These are phyloP conservation scores for Termitomyces bulborhizus DNA, from an alignment of 768 basidiomycete species.

Conservation along the genomic window DNA sequence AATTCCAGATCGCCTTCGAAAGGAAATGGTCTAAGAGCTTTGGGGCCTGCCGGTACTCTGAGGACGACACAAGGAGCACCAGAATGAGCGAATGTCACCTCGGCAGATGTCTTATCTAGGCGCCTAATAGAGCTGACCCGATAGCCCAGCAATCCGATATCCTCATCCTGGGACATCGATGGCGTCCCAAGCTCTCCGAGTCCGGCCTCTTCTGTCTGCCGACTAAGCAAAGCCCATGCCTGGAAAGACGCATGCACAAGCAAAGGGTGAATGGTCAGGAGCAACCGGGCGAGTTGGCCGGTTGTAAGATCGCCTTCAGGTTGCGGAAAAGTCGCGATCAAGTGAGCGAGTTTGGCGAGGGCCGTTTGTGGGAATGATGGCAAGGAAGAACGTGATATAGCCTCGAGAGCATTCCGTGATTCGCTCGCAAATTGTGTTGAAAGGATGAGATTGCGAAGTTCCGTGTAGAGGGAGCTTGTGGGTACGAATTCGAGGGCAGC, in stretches of 20 bases:
- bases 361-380: constrained; percentile 65
- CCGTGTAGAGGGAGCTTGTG: constrained; percentile 27
- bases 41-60: constrained; percentile 45
- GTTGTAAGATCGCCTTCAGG: constrained; percentile 30
- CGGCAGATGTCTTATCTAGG: constrained; percentile 30
- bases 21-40: constrained; percentile 39
- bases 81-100: constrained; percentile 35
- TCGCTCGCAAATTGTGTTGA: constrained; percentile 62
- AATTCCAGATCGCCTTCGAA: constrained; percentile 34
- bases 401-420: constrained; percentile 45
- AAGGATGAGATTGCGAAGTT: constrained; percentile 50
- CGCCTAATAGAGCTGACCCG: constrained; percentile 33
- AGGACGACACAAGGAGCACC: constrained; percentile 22
- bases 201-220: constrained; percentile 48
- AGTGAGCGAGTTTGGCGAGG: constrained; percentile 39
- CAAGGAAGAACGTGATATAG: constrained; percentile 44
- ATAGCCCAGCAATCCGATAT: constrained; percentile 50
- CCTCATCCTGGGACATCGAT: constrained; percentile 31
- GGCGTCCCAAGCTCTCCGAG: constrained; percentile 50
- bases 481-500: constrained; percentile 1
- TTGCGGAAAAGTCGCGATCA: constrained; percentile 45
- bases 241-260: constrained; percentile 51
- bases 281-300: constrained; percentile 44
- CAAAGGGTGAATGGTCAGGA: constrained; percentile 54
- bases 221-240: constrained; percentile 56